Base-by-base conservation (phyloP, 2,329 filamentous ascomycete genomes). In the Thermomyces lanuginosus region DNA sequence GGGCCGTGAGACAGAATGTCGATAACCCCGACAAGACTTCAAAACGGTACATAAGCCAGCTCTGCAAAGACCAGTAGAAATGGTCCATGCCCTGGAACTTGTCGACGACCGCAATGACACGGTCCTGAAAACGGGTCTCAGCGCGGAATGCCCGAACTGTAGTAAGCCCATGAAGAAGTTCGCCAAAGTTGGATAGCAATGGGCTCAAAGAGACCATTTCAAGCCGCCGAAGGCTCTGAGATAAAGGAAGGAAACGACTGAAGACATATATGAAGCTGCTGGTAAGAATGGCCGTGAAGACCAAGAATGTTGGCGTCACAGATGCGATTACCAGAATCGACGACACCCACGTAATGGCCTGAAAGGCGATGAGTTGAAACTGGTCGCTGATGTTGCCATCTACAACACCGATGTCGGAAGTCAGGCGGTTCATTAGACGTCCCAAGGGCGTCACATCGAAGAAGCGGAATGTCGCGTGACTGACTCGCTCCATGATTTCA, bases 51-150 rank as follows among this genome's bases (percentile, higher is more conserved):
- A 74, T 73, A 2, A 92, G 62, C 83, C 83, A 92, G 5, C 72
- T 71, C 38, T 91, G 81, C 22, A 91, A 63, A 32, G 74, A 79
- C 77, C 83, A 92, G 55, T 91, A 92, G 55, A 92, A 92, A 48
- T 93, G 84, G 42, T 93, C 84, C 66, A 92, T 89, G 46, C 82
- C 82, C 48, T 92, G 84, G 45, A 92, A 92, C 10, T 73, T 72
- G 44, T 92, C 83, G 0, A 83, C 82, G 0, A 83, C 82, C 2
- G 65, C 59, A 17, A 93, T 75, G 27, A 91, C 80, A 26, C 74
- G 68, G 35, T 73, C 67, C 44, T 91, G 81, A 43, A 92, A 92
- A 27, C 77, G 72, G n/a, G 66, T 58, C 39, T 92, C 76, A 1
- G 76, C 81, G 25, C 67, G 71, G 46, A 91, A 86, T 0, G 84